phyloP scores from a whole-genome alignment of 2,329 filamentous ascomycete genomes.

The Furcasterigmium sp. region DNA sequence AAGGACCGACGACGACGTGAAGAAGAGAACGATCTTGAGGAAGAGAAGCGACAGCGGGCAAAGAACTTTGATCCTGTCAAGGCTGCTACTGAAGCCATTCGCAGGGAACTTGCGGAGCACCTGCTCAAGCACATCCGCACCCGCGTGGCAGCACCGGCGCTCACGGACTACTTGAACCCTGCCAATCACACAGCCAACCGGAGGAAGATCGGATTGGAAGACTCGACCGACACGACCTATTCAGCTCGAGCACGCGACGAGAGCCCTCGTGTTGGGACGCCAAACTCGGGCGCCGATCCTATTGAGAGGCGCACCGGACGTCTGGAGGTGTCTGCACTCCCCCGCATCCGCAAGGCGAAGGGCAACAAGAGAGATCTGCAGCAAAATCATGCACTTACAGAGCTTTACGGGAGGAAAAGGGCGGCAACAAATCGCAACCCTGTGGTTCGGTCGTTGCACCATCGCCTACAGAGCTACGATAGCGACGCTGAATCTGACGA shows the following conservation, averaged over 20 bases:
- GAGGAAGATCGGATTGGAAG: slow-evolving; percentile 59
- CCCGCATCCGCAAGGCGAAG: slow-evolving; percentile 69
- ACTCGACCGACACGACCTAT: slow-evolving; percentile 12
- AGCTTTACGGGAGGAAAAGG: slow-evolving; percentile 61
- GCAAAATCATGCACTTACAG: slow-evolving; percentile 58
- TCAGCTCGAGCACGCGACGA: slow-evolving; percentile 47
- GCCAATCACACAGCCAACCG: slow-evolving; percentile 74
- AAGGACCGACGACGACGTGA: slow-evolving; percentile 62
- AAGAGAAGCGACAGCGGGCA: slow-evolving; percentile 83
- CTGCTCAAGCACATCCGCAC: slow-evolving; percentile 84
- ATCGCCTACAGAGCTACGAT: slow-evolving; percentile 67
- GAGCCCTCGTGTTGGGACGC: slow-evolving; percentile 58
- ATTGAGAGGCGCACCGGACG: slow-evolving; percentile 56
- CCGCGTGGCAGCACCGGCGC: slow-evolving; percentile 73
- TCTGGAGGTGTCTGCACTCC: slow-evolving; percentile 59
- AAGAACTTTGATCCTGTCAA: slow-evolving; percentile 85
- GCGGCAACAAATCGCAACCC: slow-evolving; percentile 52
- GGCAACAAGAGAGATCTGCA: slow-evolving; percentile 44
- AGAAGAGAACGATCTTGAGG: slow-evolving; percentile 76
- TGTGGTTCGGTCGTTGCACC: slow-evolving; percentile 76
- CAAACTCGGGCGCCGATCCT: slow-evolving; percentile 56
- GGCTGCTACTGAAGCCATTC: slow-evolving; percentile 75
- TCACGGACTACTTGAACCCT: slow-evolving; percentile 80
- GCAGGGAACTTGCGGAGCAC: slow-evolving; percentile 78
- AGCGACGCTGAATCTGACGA: slow-evolving; percentile 88